These are phyloP conservation scores for Pseudocercospora musae DNA, from an alignment of 2,329 filamentous ascomycete species.

Conservation along the genomic window DNA sequence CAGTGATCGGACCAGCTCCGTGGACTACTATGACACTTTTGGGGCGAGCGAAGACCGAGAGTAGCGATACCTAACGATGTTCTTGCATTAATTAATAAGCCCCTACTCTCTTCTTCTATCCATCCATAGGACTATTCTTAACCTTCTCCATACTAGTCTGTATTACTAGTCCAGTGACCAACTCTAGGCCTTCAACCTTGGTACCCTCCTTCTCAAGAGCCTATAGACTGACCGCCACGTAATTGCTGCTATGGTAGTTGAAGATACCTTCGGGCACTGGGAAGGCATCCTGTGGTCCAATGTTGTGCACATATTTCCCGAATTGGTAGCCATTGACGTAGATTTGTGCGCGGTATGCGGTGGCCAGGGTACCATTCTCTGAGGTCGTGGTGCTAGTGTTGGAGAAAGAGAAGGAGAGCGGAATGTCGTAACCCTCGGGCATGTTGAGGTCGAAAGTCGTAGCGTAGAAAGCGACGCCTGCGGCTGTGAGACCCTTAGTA, in stretches of 20 bases:
- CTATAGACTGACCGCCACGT: slow-evolving; percentile 67
- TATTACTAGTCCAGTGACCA: slow-evolving; percentile 31
- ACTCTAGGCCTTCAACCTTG: slow-evolving; percentile 47
- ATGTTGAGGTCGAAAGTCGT: slow-evolving; percentile 56
- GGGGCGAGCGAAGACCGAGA: no score
- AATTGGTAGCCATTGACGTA: slow-evolving; percentile 78
- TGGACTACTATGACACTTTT: no score
- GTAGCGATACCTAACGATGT: background rate
- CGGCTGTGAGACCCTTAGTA: slow-evolving; percentile 46
- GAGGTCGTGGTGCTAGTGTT: slow-evolving; percentile 32
- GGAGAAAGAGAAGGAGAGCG: slow-evolving; percentile 57
- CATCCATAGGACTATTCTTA: slow-evolving; percentile 30
- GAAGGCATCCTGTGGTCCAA: slow-evolving; percentile 71
- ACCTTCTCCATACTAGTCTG: slow-evolving; percentile 36
- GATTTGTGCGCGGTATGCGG: slow-evolving; percentile 59
- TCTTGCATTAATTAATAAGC: slow-evolving; percentile 28
- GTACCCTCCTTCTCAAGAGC: slow-evolving; percentile 57
- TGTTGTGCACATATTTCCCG: slow-evolving; percentile 64
- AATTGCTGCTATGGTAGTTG: slow-evolving; percentile 68
- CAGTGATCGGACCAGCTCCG: no score
- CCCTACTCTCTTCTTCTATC: slow-evolving; percentile 30
- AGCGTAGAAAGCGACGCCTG: slow-evolving; percentile 59
- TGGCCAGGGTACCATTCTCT: slow-evolving; percentile 24
- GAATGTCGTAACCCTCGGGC: slow-evolving; percentile 58
- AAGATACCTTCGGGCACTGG: slow-evolving; percentile 72